Evolutionary conservation across 306 rosid genomes (phyloP), one percentile per base, ranked within the genome.

Genomic region (Vachellia pachyceras): DNA sequence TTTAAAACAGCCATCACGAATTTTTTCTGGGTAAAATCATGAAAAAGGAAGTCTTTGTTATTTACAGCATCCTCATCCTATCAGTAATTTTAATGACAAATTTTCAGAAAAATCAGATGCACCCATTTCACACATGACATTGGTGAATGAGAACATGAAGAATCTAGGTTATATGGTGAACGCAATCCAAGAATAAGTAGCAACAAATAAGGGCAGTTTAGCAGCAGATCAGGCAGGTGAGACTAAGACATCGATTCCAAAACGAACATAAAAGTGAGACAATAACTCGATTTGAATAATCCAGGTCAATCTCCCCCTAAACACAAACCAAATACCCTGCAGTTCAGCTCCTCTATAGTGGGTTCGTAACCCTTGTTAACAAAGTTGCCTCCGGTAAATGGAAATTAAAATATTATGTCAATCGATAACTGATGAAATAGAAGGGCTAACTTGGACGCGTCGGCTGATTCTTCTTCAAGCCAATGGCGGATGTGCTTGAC

Each of bases 391-490:
- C 10, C 39, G 8, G 20, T 70, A 42, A 2, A 69, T 12, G 23
- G n/a, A 69, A 44, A 69, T 15, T 12, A 49, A 23, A 12, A 13
- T 50, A 70, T 23, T 14, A 45, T 5, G 12, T 0, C 1, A 44
- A 45, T 70, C 20, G 13, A 6, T 23, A 46, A 29, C 11, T 20
- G 50, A 61, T 0, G 22, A 46, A n/a, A 47, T 3, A 39, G 2
- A 13, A 4, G 57, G 4, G 2, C 80, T 72, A 1, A 85, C 89
- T 85, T 88, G 81, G 91, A 65, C 25, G 86, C 50, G 64, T 63
- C n/a, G 18, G 89, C 85, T 35, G 87, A 66, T 86, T 88, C 91
- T 88, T 86, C 82, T 79, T 88, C 88, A 36, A 88, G 91, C 89
- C 91, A 86, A 8, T 80, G 14, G 52, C 89, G 91, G 46, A 88